phyloP scores from a whole-genome alignment of 2,329 filamentous ascomycete genomes.

The Annulohypoxylon truncatum region DNA sequence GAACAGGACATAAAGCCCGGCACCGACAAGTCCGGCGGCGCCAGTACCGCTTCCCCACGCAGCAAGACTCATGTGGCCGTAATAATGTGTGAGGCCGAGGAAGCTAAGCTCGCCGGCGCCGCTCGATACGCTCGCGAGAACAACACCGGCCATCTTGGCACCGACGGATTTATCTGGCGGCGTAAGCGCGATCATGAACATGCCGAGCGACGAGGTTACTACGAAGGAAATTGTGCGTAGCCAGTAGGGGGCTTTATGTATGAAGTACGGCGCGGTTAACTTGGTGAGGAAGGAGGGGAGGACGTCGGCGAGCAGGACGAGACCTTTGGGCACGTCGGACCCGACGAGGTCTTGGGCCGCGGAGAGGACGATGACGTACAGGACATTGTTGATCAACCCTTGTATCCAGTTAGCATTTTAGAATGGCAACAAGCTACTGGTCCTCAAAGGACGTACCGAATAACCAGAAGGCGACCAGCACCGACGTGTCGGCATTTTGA shows the following conservation, averaged over 20 bases:
- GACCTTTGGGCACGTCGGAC: conserved; percentile 83
- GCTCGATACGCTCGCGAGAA: conserved; percentile 85
- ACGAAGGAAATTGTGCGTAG: conserved; percentile 80
- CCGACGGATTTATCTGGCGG: conserved; percentile 73
- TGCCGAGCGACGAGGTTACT: conserved; percentile 80
- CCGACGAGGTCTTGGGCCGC: conserved; percentile 96
- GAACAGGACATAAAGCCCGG: conserved; percentile 86
- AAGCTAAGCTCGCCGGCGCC: conserved; percentile 93
- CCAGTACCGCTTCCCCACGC: conserved; percentile 95
- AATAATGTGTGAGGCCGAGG: conserved; percentile 90
- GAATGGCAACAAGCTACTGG: no score
- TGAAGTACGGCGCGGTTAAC: conserved; percentile 91
- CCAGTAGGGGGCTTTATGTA: conserved; percentile 85
- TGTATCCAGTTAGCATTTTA: no score
- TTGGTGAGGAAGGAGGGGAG: conserved; percentile 90
- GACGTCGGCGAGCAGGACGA: conserved; percentile 93
- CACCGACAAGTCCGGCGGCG: conserved; percentile 86
- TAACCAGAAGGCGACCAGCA: conserved; percentile 89
- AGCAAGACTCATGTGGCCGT: conserved; percentile 86
- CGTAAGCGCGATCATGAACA: conserved; percentile 88
- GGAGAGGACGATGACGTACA: conserved; percentile 96
- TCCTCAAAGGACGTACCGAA: conserved; percentile 78
- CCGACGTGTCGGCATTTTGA: conserved; percentile 74
- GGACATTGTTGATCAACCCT: conserved; percentile 96
- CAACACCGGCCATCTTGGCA: conserved; percentile 83